Conservation (phyloP, 257 asterid species). For the Nicotiana benthamiana region DNA sequence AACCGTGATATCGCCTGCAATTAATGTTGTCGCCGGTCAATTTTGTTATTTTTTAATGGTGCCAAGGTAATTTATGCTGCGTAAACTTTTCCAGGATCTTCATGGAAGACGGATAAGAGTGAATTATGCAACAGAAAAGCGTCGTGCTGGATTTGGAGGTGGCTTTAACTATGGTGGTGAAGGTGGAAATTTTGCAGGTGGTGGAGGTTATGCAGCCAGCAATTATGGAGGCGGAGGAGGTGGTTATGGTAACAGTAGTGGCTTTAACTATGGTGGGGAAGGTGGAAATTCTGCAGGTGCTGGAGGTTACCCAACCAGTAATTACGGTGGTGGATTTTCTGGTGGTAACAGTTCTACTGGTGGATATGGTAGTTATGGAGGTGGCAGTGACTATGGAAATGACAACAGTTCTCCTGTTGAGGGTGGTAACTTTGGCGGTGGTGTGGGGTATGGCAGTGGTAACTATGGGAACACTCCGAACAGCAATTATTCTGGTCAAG, state of each 20-base stretch:
- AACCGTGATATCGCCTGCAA: background rate
- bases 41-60: background rate
- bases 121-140: conserved; percentile 30
- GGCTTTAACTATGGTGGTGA: conserved; percentile 9
- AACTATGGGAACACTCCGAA: background rate
- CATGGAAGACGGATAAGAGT: conserved; percentile 36
- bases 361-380: conserved; percentile 10
- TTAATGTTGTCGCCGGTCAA: no score
- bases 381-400: background rate
- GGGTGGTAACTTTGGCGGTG: background rate
- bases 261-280: conserved; percentile 2
- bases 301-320: background rate
- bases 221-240: background rate
- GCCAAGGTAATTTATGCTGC: background rate
- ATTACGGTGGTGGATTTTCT: background rate
- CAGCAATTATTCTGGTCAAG: background rate
- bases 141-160: conserved; percentile 25
- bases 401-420: background rate
- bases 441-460: background rate
- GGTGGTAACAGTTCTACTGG: conserved; percentile 2
- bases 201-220: background rate
- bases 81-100: conserved; percentile 22
- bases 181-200: conserved; percentile 10
- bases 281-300: conserved; percentile 6
- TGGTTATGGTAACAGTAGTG: conserved; percentile 5